phyloP scores from a whole-genome alignment of 805 yeast species.

The Naumovozyma baii region DNA sequence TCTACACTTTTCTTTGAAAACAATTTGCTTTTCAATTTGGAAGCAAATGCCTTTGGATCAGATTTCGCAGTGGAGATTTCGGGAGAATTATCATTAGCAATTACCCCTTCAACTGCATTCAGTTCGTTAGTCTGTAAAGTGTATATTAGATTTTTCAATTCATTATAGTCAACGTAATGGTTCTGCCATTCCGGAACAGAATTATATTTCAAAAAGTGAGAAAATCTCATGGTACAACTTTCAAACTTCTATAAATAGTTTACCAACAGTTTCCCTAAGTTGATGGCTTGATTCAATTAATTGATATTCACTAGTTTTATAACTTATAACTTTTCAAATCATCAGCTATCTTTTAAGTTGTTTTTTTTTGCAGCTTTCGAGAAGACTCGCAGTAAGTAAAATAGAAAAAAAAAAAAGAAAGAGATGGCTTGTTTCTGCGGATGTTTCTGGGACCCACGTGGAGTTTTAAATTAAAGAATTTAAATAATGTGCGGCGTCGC shows the following conservation, averaged over 20 bases:
- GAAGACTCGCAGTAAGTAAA: background rate
- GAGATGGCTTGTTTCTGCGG: background rate
- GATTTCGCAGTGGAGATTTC: conserved; percentile 5
- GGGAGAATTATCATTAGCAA: conserved; percentile 4
- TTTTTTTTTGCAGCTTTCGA: background rate
- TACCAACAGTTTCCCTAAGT: too few relatives aligned
- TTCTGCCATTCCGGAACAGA: conserved; percentile 85
- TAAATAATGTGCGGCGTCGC: background rate
- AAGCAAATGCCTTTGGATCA: background rate
- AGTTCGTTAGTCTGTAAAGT: conserved; percentile 38
- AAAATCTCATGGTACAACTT: conserved; percentile 47
- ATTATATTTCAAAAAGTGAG: conserved; percentile 55
- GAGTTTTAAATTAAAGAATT: background rate
- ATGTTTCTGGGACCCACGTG: background rate
- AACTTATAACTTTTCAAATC: background rate
- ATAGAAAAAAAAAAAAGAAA: too few relatives aligned
- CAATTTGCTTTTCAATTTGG: conserved; percentile 1
- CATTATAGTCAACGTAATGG: conserved; percentile 62
- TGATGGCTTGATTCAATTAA: background rate
- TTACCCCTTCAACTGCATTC: conserved; percentile 6
- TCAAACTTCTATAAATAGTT: background rate
- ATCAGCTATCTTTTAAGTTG: background rate
- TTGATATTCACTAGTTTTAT: background rate
- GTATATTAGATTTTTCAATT: conserved; percentile 48
- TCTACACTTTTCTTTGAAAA: conserved; percentile 1